Base-by-base conservation (phyloP, 139 green algal genomes). In the Haematococcus lacustris region DNA sequence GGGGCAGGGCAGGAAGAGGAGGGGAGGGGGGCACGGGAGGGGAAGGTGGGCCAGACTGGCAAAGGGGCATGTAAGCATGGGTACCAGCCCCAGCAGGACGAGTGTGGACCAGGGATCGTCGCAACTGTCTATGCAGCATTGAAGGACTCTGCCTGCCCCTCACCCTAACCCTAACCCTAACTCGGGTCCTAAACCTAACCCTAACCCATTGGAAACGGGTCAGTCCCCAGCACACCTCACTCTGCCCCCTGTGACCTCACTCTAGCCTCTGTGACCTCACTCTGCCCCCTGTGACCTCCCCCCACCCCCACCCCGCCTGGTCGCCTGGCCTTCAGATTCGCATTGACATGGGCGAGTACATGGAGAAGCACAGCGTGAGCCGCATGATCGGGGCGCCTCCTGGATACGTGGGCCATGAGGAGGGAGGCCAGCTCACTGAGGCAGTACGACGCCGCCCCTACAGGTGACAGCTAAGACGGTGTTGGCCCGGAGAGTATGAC, bases 291-390 rank as follows among this genome's bases (percentile, higher is more conserved):
- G 9, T 28, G 43, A 9, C 43, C 43, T 53, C 9, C 9, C 43
- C 9, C 43, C 17, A 17, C 9, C 17, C 9, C 43, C 43, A 53
- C 9, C 43, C 43, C n/a, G n/a, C n/a, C n/a, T n/a, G n/a, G n/a
- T 53, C 9, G 17, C 43, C 9, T 53, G 43, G 9, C 43, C 9
- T 63, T 38, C 74, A 78, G 71, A 69, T 90, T 26, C 88, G 94
- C 37, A 88, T 99, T 38, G 94, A 98, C 86, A 99, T 99, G 95
- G 90, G 86, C 62, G 95, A 98, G 87, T 80, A 97, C 86, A 97
- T 97, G 92, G 92, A 97, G 85, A 94, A 96, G 85, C 92, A 97
- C 83, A 88, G 68, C 30, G 92, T 97, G n/a, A 84, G 66, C 34
- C 70, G 92, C 1, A 86, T 97, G 1, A 87, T 97, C 33, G 92